Evolutionary conservation across 1,284 basidiomycete species (phyloP), one percentile per base, ranked within the genome.

Genomic region (Flammula alnicola): DNA sequence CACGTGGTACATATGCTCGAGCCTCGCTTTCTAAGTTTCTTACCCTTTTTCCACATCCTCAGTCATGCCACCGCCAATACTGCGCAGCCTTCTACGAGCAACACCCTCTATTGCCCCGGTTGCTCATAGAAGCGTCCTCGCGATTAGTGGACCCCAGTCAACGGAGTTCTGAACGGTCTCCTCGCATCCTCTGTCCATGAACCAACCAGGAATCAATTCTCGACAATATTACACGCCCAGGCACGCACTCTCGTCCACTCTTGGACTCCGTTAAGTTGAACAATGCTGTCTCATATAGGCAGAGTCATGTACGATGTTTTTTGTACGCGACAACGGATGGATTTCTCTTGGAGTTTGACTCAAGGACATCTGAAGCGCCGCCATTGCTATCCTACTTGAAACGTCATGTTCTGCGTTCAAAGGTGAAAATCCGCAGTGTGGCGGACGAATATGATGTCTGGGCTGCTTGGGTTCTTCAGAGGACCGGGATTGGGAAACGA

Each of bases 221-320:
- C 89, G 22, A 84, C 86, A 0, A 87, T 98, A 63, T 74, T 98
- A 23, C 91, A 94, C 62, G 90, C 95, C 30, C 91, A 93, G 77
- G 93, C 87, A 68, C 58, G 80, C 69, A 22, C 17, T 59, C 46
- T 56, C 49, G 49, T 58, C 47, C 41, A 49, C 45, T 40, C 27
- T 46, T 58, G 54, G 41, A 50, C 54, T 49, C 43, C 40, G 50
- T 27, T 17, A 43, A 48, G 38, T 38, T 52, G 42, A 51, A 50
- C 37, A 36, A 33, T 49, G 31, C 22, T 38, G 19, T 37, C 40
- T 45, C 42, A 47, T 51, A 7, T 65, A 97, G 90, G 97, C 33
- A 83, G 95, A 62, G 85, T 98, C 23, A 75, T 98, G 27, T 87
- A 95, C 63, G 94, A 98, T 66, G 75, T 88, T 94, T 98, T 68